A percentile compares a stretch with the other conserved stretches of the same genome.
Conservation (phyloP, 768 basidiomycete species). For the Lentinula sp. region DNA sequence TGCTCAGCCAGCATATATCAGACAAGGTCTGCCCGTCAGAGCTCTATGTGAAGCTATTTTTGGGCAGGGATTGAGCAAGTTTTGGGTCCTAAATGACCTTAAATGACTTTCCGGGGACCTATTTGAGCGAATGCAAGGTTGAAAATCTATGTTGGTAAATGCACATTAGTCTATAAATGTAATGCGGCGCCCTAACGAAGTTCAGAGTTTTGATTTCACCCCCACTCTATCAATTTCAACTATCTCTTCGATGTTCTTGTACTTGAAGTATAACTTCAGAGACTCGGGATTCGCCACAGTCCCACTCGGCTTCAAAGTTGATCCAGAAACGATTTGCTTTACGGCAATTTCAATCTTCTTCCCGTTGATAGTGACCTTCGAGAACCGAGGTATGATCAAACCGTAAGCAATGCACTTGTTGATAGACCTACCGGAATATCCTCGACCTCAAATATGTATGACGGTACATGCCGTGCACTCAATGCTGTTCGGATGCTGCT, state of each 20-base stretch:
- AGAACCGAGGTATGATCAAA: not conserved
- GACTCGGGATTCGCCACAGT: constrained; percentile 72
- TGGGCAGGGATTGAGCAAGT: no score
- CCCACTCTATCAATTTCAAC: not conserved
- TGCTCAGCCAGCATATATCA: no score
- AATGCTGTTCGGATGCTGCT: constrained; percentile 50
- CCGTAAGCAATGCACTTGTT: not conserved
- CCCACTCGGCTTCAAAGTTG: constrained; percentile 51
- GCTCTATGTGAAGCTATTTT: no score
- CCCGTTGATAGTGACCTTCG: constrained; percentile 67
- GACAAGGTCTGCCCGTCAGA: no score
- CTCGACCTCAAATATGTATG: constrained; percentile 54
- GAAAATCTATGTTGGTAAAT: not conserved
- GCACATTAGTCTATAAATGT: no score
- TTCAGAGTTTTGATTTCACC: not conserved
- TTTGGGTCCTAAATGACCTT: no score
- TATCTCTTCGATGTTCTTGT: constrained; percentile 38
- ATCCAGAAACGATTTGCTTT: constrained; percentile 72
- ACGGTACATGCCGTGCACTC: constrained; percentile 73
- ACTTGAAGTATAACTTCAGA: constrained; percentile 59
- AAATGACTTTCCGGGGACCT: no score
- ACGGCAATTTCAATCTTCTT: constrained; percentile 80
- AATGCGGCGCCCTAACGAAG: no score
- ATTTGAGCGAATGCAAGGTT: not conserved
- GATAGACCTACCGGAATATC: constrained; percentile 57